Conservation (phyloP, 2,329 filamentous ascomycete genomes). For the Claviceps pusilla region DNA sequence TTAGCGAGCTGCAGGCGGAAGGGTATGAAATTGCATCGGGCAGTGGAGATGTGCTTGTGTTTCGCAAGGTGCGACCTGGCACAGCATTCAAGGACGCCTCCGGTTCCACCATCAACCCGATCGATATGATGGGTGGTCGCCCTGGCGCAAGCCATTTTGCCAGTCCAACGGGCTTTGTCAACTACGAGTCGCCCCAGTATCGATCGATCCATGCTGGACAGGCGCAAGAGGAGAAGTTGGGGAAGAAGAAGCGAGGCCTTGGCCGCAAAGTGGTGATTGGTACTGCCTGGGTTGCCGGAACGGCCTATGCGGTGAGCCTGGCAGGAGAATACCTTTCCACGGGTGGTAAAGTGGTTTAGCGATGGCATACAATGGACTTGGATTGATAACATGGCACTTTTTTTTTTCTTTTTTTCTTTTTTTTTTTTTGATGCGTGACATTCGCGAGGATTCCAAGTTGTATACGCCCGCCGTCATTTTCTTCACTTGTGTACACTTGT, state of each 20-base stretch:
- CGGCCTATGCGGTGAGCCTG: slow-evolving; percentile 43
- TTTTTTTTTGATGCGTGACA: background rate
- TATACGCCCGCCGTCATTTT: background rate
- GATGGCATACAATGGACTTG: background rate
- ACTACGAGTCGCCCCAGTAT: slow-evolving; percentile 33
- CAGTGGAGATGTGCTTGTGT: slow-evolving; percentile 47
- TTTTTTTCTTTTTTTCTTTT: background rate
- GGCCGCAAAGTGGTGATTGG: slow-evolving; percentile 37
- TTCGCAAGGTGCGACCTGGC: slow-evolving; percentile 38
- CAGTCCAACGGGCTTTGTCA: slow-evolving; percentile 51
- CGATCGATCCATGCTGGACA: slow-evolving; percentile 23
- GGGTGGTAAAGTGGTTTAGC: slow-evolving; percentile 18
- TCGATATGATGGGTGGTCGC: slow-evolving; percentile 35
- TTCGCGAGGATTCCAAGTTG: background rate
- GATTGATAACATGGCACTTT: background rate
- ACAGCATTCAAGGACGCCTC: slow-evolving; percentile 6
- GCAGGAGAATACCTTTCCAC: slow-evolving; percentile 42
- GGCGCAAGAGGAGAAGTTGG: slow-evolving; percentile 12
- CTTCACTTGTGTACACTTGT: background rate
- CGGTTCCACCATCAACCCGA: slow-evolving; percentile 34
- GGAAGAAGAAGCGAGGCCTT: slow-evolving; percentile 19
- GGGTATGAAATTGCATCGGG: slow-evolving; percentile 55
- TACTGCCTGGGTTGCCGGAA: slow-evolving; percentile 37
- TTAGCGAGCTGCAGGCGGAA: slow-evolving; percentile 40
- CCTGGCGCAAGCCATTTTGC: slow-evolving; percentile 41